phyloP scores from a whole-genome alignment of 2,329 filamentous ascomycete genomes.

The Alternaria sp. region DNA sequence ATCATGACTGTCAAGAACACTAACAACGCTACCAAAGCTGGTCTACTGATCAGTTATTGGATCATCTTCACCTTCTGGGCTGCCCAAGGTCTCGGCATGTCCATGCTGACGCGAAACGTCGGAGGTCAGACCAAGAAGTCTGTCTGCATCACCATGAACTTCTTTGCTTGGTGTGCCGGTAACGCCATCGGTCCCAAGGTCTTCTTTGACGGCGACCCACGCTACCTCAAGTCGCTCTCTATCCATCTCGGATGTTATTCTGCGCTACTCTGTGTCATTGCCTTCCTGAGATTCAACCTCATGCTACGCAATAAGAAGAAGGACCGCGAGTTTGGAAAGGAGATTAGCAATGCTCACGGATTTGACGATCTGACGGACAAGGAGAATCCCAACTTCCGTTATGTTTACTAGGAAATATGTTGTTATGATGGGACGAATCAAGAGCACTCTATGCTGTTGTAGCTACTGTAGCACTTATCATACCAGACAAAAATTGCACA shows the following conservation, averaged over 20 bases:
- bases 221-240: constrained; percentile 74
- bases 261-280: constrained; percentile 65
- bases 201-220: constrained; percentile 63
- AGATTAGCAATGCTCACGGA: constrained; percentile 54
- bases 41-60: constrained; percentile 78
- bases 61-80: constrained; percentile 82
- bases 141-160: constrained; percentile 73
- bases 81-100: constrained; percentile 72
- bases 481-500: not conserved
- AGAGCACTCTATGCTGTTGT: not conserved
- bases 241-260: constrained; percentile 75
- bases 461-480: not conserved
- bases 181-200: constrained; percentile 68
- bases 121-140: constrained; percentile 79
- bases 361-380: constrained; percentile 71
- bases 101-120: constrained; percentile 73
- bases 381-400: constrained; percentile 69
- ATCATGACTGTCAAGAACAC: constrained; percentile 72
- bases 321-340: constrained; percentile 55
- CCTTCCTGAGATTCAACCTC: constrained; percentile 68
- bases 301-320: constrained; percentile 66
- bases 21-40: constrained; percentile 67
- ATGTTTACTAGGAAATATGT: constrained; percentile 53
- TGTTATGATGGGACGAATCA: not conserved
- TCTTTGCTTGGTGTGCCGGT: constrained; percentile 73